Base-by-base conservation (phyloP, 2,329 filamentous ascomycete genomes). In the Lachnellula willkommii region DNA sequence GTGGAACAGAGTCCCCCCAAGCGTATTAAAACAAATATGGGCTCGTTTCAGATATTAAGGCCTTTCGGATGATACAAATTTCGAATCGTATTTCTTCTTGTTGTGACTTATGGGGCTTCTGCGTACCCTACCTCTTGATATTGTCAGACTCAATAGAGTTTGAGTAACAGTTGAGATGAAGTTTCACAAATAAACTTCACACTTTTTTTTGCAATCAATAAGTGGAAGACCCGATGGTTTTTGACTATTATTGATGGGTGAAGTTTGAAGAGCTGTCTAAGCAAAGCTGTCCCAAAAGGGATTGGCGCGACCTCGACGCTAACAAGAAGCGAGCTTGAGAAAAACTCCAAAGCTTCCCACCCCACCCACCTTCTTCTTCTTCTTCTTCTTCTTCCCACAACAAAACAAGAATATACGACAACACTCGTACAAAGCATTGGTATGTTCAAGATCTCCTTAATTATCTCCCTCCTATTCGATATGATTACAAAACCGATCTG, bases 401-500 rank as follows among this genome's bases (percentile, higher is more conserved):
- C 50, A 50, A 53, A 45, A 57, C 48, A 56, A 42, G 8, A 20
- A 42, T 12, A 42, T 42, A n/a, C 39, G 39, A 42, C 39, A 50
- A 49, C 37, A 48, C 22, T 52, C 35, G 8, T 46, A 45, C 22
- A n/a, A 32, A 48, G 11, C 20, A 36, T 8, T 57, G 47, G 61
- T 64, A 59, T 59, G 59, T 60, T 14, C 20, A 37, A 52, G 51
- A 45, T 15, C 32, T 54, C 22, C 54, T 49, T 12, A 8, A 42
- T 22, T 36, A 36, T 40, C 53, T 52, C 22, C 24, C 40, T 36
- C 42, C 40, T 47, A 42, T 39, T 66, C 72, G 68, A 72, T 70
- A 88, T 88, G 85, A 88, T 84, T 83, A 83, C 75, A 78, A 73
- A 73, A 63, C 67, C 63, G 83, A 89, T 90, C 87, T 90, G 87